Percentiles rank a stretch among this genome's conserved stretches.
These are phyloP conservation scores for Russula abietina DNA, from an alignment of 768 basidiomycete genomes.

Conservation along the genomic window DNA sequence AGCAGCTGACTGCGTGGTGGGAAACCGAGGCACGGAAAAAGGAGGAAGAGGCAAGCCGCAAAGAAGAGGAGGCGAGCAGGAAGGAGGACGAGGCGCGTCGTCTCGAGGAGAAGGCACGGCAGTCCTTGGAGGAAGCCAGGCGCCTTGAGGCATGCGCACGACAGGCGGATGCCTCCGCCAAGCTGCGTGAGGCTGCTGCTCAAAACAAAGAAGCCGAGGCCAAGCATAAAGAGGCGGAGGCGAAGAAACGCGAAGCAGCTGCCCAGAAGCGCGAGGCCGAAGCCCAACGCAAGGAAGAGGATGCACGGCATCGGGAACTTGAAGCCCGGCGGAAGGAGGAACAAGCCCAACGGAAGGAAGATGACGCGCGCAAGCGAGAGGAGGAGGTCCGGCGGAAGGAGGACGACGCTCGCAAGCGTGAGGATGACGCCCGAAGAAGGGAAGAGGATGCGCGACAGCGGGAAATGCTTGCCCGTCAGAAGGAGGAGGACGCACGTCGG, in stretches of 20 bases:
- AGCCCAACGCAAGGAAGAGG: constrained; percentile 31
- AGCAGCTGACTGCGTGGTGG: constrained; percentile 23
- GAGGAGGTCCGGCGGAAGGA: constrained; percentile 31
- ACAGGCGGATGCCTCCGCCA: constrained; percentile 27
- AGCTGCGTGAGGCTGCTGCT: constrained; percentile 23
- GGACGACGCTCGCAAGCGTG: constrained; percentile 33
- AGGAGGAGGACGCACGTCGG: constrained; percentile 30
- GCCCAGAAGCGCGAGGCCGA: constrained; percentile 33
- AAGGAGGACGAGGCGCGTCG: constrained; percentile 27
- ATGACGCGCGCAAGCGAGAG: constrained; percentile 29
- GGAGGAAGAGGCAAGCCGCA: constrained; percentile 30
- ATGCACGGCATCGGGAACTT: constrained; percentile 31
- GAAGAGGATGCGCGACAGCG: constrained; percentile 28
- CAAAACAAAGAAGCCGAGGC: constrained; percentile 24
- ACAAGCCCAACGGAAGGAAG: constrained; percentile 32
- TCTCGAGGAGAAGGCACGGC: constrained; percentile 27
- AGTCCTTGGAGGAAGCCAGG: constrained; percentile 21
- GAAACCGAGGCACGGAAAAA: constrained; percentile 24
- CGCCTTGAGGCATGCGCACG: constrained; percentile 26
- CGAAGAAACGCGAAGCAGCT: constrained; percentile 33
- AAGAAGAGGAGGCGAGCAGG: constrained; percentile 28
- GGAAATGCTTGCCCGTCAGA: constrained; percentile 30
- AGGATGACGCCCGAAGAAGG: constrained; percentile 33
- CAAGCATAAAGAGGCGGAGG: constrained; percentile 28
- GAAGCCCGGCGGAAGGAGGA: constrained; percentile 32